phyloP scores from a whole-genome alignment of 75 land plant species.

The Isoetes taiwanensis region DNA sequence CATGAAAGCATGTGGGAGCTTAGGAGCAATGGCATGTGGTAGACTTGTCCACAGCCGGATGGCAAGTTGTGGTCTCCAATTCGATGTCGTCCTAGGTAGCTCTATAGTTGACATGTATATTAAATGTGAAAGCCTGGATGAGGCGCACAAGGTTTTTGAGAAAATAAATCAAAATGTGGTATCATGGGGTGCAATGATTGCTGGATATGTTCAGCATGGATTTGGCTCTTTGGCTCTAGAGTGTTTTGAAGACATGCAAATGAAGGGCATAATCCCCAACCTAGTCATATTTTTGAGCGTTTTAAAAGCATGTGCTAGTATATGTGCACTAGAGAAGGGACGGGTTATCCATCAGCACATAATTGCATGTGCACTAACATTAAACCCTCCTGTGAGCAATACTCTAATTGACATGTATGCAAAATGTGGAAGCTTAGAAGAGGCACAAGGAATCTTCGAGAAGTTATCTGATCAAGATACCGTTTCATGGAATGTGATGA shows the following conservation, averaged over 20 bases:
- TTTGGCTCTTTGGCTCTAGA: slow-evolving; percentile 34
- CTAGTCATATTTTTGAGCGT: slow-evolving; percentile 46
- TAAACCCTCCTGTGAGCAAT: slow-evolving; percentile 2
- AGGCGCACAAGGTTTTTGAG: slow-evolving; percentile 33
- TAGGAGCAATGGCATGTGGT: slow-evolving; percentile 15
- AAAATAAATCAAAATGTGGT: slow-evolving; percentile 20
- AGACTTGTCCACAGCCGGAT: neutral
- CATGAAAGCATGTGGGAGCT: slow-evolving; percentile 48
- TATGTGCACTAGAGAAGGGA: slow-evolving; percentile 16
- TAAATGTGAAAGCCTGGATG: slow-evolving; percentile 25
- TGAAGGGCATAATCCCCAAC: slow-evolving; percentile 21
- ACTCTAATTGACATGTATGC: slow-evolving; percentile 30
- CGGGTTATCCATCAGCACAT: neutral
- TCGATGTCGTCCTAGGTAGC: slow-evolving; percentile 3
- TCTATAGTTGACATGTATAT: slow-evolving; percentile 29
- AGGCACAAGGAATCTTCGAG: slow-evolving; percentile 19
- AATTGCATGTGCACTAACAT: neutral
- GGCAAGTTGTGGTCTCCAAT: neutral
- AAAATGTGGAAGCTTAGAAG: slow-evolving; percentile 19
- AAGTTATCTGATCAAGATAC: slow-evolving; percentile 21
- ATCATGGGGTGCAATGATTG: slow-evolving; percentile 61
- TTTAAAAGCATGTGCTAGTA: slow-evolving; percentile 47
- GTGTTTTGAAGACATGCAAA: slow-evolving; percentile 34
- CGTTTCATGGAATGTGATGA: slow-evolving; percentile 50
- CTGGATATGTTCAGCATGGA: slow-evolving; percentile 38